Evolutionary conservation across 176 grass and related monocot genomes (phyloP).

Genomic region (Cocos nucifera): DNA sequence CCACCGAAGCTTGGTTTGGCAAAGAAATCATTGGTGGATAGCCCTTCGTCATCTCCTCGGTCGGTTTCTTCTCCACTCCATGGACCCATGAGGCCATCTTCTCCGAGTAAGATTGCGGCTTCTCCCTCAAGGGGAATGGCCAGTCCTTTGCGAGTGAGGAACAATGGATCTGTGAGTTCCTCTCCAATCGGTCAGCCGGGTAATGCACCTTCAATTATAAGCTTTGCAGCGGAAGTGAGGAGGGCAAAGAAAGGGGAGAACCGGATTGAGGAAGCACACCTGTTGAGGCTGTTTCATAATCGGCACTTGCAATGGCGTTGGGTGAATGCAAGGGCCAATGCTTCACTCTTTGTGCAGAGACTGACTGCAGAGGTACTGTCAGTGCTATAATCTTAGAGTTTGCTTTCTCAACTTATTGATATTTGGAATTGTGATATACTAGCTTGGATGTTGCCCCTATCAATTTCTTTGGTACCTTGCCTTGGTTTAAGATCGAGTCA

Average conservation of each 20-base stretch:
- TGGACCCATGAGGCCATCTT: conserved; percentile 26
- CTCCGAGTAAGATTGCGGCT: conserved; percentile 29
- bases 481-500: too few relatives aligned
- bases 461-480: too few relatives aligned
- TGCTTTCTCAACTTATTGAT: too few relatives aligned
- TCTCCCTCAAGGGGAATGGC: conserved; percentile 30
- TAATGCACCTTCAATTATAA: conserved; percentile 52
- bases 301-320: conserved; percentile 36
- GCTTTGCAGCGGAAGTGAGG: conserved; percentile 41
- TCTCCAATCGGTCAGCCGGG: conserved; percentile 9
- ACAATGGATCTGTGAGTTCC: conserved; percentile 3
- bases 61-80: conserved; percentile 12
- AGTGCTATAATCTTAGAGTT: too few relatives aligned
- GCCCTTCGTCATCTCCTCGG: conserved; percentile 11
- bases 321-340: conserved; percentile 32
- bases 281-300: conserved; percentile 38
- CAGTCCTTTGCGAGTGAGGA: conserved; percentile 30
- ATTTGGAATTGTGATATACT: too few relatives aligned
- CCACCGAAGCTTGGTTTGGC: conserved; percentile 9
- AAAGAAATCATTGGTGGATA: conserved; percentile 6
- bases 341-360: conserved; percentile 21
- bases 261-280: conserved; percentile 41
- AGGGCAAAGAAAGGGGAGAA: conserved; percentile 51
- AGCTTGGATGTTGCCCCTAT: too few relatives aligned
- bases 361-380: conserved; percentile 27